Conservation (phyloP, 345 rosid species). For the Eucalyptus rudis region DNA sequence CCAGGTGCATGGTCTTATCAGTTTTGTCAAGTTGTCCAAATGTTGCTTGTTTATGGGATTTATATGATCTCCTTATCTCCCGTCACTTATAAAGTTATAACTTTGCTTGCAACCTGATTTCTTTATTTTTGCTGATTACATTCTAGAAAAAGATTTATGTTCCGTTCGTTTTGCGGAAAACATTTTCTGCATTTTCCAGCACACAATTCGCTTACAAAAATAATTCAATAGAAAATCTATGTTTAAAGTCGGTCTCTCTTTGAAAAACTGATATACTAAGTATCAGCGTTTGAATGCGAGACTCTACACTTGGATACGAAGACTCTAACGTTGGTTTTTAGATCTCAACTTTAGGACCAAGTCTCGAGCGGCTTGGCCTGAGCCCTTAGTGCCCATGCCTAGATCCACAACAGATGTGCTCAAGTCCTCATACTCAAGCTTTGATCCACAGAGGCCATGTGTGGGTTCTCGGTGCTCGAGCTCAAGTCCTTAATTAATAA, state of each 20-base stretch:
- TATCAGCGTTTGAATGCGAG: not conserved
- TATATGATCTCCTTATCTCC: not conserved
- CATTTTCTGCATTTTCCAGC: not conserved
- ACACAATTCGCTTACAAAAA: rapidly evolving
- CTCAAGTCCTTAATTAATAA: not conserved
- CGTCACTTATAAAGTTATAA: rapidly evolving
- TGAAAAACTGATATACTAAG: not conserved
- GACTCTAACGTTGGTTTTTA: too few species aligned
- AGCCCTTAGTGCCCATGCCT: too few species aligned
- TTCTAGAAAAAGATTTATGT: not conserved
- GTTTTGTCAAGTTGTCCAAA: not conserved
- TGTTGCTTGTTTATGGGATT: not conserved
- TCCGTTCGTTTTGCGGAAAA: rapidly evolving
- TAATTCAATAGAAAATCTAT: too few species aligned
- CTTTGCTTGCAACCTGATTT: rapidly evolving
- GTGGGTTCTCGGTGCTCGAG: not conserved
- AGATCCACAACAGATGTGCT: not conserved
- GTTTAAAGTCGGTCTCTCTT: too few species aligned
- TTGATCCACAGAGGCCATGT: not conserved
- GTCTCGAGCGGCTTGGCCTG: rapidly evolving
- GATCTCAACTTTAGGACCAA: too few species aligned
- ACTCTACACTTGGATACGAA: too few species aligned
- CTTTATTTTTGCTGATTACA: not conserved
- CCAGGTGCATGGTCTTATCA: rapidly evolving
- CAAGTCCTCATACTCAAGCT: not conserved